phyloP scores from a whole-genome alignment of 2,329 filamentous ascomycete genomes.

The Xylaria sp. region DNA sequence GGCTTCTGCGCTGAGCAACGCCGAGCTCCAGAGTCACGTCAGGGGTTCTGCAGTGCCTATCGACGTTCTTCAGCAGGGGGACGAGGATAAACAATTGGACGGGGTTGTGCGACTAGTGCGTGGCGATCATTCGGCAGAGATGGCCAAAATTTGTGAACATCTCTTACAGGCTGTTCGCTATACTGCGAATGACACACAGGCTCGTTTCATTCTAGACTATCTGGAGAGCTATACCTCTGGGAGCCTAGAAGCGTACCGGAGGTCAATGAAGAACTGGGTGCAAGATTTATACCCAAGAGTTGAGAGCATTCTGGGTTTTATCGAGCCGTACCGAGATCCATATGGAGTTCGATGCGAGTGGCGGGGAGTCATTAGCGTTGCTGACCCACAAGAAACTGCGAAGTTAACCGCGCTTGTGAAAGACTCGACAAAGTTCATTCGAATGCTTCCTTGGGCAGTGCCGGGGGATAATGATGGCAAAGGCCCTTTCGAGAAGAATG shows the following conservation, averaged over 20 bases:
- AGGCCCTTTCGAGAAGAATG: neutral
- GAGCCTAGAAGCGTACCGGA: neutral
- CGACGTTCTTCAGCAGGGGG: neutral
- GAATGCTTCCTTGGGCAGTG: conserved; percentile 40
- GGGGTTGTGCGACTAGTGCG: neutral
- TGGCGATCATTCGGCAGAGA: neutral
- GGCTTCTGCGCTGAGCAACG: neutral
- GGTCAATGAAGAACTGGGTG: conserved; percentile 57
- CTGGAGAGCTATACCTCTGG: neutral
- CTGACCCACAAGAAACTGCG: conserved; percentile 33
- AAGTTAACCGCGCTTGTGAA: conserved; percentile 32
- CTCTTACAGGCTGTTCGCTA: neutral
- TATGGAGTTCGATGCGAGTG: conserved; percentile 57
- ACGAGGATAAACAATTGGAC: too few species aligned
- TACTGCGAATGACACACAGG: neutral
- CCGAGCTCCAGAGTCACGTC: neutral
- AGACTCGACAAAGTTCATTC: conserved; percentile 34
- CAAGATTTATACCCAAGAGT: conserved; percentile 56
- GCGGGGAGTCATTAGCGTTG: conserved; percentile 51
- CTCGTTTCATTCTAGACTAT: neutral
- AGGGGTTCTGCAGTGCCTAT: neutral
- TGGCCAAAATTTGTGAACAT: too few species aligned
- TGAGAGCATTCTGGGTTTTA: conserved; percentile 56
- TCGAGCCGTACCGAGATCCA: conserved; percentile 53
- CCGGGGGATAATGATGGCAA: neutral